Evolutionary conservation across 2,329 filamentous ascomycete genomes (phyloP), one percentile per base, ranked within the genome.

Genomic region (Cercospora janseana): DNA sequence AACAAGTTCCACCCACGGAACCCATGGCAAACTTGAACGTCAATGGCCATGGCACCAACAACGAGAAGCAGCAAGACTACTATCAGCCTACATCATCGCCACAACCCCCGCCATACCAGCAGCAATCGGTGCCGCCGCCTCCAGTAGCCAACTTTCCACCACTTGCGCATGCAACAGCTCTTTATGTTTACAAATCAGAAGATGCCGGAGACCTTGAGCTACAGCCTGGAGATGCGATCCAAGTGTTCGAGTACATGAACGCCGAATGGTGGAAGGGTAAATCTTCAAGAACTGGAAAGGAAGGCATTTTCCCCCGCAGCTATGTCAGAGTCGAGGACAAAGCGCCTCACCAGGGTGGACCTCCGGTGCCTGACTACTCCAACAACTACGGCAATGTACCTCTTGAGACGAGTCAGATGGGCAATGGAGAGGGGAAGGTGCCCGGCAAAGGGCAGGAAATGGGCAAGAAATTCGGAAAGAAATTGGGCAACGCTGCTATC

Each of bases 201-300:
- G 91, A 95, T 67, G 79, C 83, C 3, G 88, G 89, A 52, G 92
- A 97, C 68, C 77, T 95, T 56, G 82, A 81, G 2, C 82, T 97
- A 52, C 82, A 88, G 66, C 83, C 86, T n/a, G n/a, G 55, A 86
- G 91, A 66, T 92, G 97, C 72, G 77, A 79, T 57, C 78, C 97
- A 60, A 16, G 35, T 26, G 21, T 26, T 4, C 59, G 88, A 95
- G 34, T 91, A 95, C 75, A 93, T 95, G 86, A 97, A 97, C 72
- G 82, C 85, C 56, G 91, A 97, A 71, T 97, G 92, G 92, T 96
- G 90, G 89, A 85, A 89, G 77, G 92, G 92, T 60, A 82, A 81
- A 61, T 95, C 95, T 71, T 76, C 85, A 64, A 83, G 89, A 46
- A 95, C 90, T 6, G 86, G 86, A 49, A 74, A 81, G 60, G 88